phyloP scores from a whole-genome alignment of 176 grass and related monocot genomes.

The Elymus sibiricus region DNA sequence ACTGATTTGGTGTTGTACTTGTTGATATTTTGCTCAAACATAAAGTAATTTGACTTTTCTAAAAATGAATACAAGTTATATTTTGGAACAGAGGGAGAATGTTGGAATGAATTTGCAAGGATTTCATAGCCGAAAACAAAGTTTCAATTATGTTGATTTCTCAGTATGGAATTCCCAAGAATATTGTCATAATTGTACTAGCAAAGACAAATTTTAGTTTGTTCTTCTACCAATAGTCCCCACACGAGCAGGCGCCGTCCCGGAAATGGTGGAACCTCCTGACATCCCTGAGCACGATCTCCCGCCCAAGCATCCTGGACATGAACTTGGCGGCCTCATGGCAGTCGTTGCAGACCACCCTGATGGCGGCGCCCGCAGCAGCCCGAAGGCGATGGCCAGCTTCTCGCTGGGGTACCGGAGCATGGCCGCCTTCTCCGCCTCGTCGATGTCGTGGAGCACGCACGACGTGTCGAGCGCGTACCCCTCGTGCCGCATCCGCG shows the following conservation, averaged over 20 bases:
- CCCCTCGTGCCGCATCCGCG: conserved; percentile 55
- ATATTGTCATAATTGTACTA: too few species aligned
- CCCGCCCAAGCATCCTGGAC: conserved; percentile 63
- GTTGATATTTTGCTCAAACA: too few species aligned
- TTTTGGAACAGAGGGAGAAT: too few species aligned
- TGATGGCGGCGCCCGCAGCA: conserved; percentile 63
- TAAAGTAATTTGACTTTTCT: too few species aligned
- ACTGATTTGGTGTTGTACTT: too few species aligned
- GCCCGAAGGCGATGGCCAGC: conserved; percentile 78
- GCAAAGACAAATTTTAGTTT: too few species aligned
- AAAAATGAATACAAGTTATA: too few species aligned
- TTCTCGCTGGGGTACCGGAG: conserved; percentile 82
- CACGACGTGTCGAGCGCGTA: conserved; percentile 73
- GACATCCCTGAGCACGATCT: conserved; percentile 76
- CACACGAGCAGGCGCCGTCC: conserved; percentile 73
- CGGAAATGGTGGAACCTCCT: conserved; percentile 83
- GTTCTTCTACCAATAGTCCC: conserved; percentile 64
- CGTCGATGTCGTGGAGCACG: conserved; percentile 75
- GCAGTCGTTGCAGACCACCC: conserved; percentile 91
- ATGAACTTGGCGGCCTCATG: conserved; percentile 86
- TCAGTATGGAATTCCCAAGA: too few species aligned
- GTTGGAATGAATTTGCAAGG: too few species aligned
- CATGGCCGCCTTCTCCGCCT: conserved; percentile 63
- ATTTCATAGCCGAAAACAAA: too few species aligned
- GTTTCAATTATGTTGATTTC: too few species aligned